These are phyloP conservation scores for Carex littledalei DNA, from an alignment of 176 grass and related monocot genomes.

Conservation along the genomic window DNA sequence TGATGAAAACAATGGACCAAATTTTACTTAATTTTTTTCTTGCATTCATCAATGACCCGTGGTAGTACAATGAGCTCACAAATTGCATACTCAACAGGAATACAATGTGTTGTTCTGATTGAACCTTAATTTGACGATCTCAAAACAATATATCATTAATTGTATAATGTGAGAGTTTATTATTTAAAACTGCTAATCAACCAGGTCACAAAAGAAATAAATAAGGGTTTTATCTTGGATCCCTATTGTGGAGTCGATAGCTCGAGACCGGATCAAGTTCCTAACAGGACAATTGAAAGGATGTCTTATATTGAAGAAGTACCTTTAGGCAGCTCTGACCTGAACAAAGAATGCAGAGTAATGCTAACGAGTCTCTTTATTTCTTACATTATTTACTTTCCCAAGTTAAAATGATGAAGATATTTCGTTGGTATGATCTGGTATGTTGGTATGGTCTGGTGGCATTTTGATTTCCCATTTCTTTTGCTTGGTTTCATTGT, in stretches of 20 bases:
- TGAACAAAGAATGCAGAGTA: background rate
- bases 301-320: background rate
- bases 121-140: too few species aligned
- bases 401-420: background rate
- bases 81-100: too few species aligned
- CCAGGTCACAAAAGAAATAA: background rate
- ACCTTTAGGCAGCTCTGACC: background rate
- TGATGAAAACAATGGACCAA: background rate
- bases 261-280: background rate
- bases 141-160: background rate
- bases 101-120: too few species aligned
- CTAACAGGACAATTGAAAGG: background rate
- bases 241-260: background rate
- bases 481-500: background rate
- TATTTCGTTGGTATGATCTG: background rate
- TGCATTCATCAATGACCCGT: too few species aligned
- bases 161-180: background rate
- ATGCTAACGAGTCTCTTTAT: background rate
- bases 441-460: too few species aligned
- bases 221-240: background rate
- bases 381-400: background rate
- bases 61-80: too few species aligned
- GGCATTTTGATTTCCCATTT: too few species aligned
- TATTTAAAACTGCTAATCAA: background rate
- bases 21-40: too few species aligned